Evolutionary conservation across 2,329 filamentous ascomycete genomes (phyloP), one percentile per base, ranked within the genome.

Genomic region (Fusarium scirpi): DNA sequence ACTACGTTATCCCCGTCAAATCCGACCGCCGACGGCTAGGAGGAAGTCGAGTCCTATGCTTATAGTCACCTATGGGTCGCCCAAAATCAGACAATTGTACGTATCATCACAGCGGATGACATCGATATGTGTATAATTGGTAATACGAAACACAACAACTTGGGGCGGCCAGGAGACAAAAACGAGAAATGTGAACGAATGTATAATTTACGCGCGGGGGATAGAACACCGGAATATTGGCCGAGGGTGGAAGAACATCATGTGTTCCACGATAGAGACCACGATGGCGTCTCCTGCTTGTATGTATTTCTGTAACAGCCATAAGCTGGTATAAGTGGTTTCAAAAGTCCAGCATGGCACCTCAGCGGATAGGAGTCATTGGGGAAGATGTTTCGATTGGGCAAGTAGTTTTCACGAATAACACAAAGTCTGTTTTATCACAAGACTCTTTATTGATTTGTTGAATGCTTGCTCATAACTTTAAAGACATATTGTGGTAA

Each of bases 281-380:
- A 54, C 53, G 48, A 65, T 27, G 24, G 59, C 55, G 46, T 61
- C 65, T 68, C 55, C 64, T 52, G 34, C 52, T 70, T 61, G 62
- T 48, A 47, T 69, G 65, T 65, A 58, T 55, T 59, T 61, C 67
- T 59, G 67, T 52, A 68, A 70, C 60, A 63, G 67, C 69, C 63
- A 54, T 68, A 64, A 54, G 57, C 52, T 57, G 29, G 56, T 52
- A 56, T 34, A 49, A 48, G 40, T 56, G 49, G 65, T 58, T 67
- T 61, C 53, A 41, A 59, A 62, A 67, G 58, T 58, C 54, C 69
- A 49, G 52, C 29, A 65, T 56, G 44, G 56, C 59, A 58, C 67
- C 67, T 61, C 32, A 64, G 74, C 69, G 66, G 68, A 65, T 67
- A 74, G 75, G 46, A 63, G 67, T 62, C 48, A 58, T 55, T 46